Conservation (phyloP, 1,284 basidiomycete species). For the Trichosporon sp. region DNA sequence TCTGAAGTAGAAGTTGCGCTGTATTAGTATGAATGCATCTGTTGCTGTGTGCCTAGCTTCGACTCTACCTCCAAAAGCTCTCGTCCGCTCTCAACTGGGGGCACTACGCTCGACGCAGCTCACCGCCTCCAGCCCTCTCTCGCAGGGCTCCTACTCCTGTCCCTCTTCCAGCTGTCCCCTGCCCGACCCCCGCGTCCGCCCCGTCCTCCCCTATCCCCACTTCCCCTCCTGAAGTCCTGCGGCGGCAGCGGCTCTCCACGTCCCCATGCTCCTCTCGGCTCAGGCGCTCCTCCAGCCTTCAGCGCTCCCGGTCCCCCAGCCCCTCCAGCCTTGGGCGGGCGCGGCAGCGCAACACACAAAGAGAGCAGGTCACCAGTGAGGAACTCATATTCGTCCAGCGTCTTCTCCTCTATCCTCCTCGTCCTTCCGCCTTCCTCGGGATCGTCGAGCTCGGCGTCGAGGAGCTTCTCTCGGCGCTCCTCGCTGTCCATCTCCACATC, state of each 20-base stretch:
- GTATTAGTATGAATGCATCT: neutral
- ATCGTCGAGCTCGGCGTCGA: slow-evolving; percentile 38
- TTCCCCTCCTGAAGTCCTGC: slow-evolving; percentile 24
- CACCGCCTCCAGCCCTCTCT: slow-evolving; percentile 25
- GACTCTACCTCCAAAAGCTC: neutral
- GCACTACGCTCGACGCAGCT: slow-evolving; percentile 14
- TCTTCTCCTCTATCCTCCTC: slow-evolving; percentile 42
- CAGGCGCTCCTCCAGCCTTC: slow-evolving; percentile 5
- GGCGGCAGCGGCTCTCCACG: slow-evolving; percentile 39
- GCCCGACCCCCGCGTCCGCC: neutral
- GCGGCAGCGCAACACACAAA: slow-evolving; percentile 44
- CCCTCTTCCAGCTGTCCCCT: neutral
- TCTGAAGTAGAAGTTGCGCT: neutral
- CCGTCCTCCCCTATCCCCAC: neutral
- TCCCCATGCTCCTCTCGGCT: slow-evolving; percentile 30
- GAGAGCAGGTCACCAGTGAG: slow-evolving; percentile 50
- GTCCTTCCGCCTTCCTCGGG: slow-evolving; percentile 24
- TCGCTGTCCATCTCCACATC: neutral
- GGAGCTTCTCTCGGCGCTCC: slow-evolving; percentile 11
- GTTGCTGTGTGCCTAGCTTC: neutral
- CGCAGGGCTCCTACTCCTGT: slow-evolving; percentile 22
- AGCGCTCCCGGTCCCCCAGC: neutral
- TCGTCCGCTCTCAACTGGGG: too few species aligned
- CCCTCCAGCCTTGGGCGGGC: slow-evolving; percentile 34
- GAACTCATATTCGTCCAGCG: slow-evolving; percentile 50